phyloP scores from a whole-genome alignment of 2,329 filamentous ascomycete species.

The Canariomyces notabilis region DNA sequence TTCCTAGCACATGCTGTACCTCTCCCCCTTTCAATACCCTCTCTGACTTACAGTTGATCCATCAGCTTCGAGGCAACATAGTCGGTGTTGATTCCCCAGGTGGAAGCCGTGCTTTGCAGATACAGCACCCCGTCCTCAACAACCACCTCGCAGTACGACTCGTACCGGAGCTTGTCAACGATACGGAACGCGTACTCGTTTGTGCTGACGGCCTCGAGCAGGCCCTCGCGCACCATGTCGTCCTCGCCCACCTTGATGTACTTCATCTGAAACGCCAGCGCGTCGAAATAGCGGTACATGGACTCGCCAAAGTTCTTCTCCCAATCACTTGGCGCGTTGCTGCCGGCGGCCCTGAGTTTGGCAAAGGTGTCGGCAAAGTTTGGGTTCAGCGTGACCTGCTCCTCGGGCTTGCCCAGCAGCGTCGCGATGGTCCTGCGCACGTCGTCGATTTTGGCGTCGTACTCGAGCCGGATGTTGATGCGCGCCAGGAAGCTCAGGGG shows the following conservation, averaged over 20 bases:
- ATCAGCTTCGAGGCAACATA: constrained; percentile 20
- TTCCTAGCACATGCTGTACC: background rate
- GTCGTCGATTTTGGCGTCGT: constrained; percentile 39
- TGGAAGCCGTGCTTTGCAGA: constrained; percentile 35
- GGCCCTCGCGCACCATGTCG: constrained; percentile 45
- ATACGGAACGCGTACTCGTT: constrained; percentile 42
- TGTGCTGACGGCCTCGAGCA: constrained; percentile 42
- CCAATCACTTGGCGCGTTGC: constrained; percentile 37
- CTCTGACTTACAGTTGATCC: constrained; percentile 17
- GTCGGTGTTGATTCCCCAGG: constrained; percentile 20
- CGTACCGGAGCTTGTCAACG: constrained; percentile 40
- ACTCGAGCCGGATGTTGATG: constrained; percentile 38
- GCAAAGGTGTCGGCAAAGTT: constrained; percentile 43
- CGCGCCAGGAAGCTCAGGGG: constrained; percentile 42
- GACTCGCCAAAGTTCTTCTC: constrained; percentile 39
- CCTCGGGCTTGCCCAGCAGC: constrained; percentile 30
- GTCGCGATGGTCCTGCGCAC: constrained; percentile 34
- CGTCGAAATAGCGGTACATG: constrained; percentile 40
- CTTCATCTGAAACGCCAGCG: constrained; percentile 37
- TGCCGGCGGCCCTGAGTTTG: constrained; percentile 34
- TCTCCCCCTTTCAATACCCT: background rate
- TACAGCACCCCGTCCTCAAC: constrained; percentile 46
- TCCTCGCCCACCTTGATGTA: constrained; percentile 43
- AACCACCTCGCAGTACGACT: constrained; percentile 41
- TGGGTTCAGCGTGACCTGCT: constrained; percentile 42